Conservation (phyloP, 2,329 filamentous ascomycete species). For the Cladosporium sp. region DNA sequence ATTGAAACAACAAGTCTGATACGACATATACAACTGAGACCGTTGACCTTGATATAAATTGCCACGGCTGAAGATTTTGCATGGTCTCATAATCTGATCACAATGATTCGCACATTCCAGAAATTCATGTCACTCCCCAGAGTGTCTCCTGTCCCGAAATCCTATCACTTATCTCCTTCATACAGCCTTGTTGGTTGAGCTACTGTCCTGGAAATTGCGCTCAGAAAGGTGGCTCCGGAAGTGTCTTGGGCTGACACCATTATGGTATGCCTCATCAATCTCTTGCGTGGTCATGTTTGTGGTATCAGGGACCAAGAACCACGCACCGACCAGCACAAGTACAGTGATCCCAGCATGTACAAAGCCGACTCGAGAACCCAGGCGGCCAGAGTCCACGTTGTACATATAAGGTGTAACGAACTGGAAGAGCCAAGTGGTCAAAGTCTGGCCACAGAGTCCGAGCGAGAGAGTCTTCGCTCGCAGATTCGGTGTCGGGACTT, state of each 20-base stretch:
- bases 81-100: not conserved
- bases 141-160: not conserved
- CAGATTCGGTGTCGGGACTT: not conserved
- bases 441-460: not conserved
- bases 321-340: not conserved
- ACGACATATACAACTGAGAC: too few relatives aligned
- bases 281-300: conserved; percentile 1
- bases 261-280: not conserved
- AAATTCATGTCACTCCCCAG: not conserved
- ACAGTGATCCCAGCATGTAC: not conserved
- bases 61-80: too few relatives aligned
- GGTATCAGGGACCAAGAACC: not conserved
- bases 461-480: not conserved
- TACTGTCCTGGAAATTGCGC: not conserved
- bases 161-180: not conserved
- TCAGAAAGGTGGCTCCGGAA: not conserved
- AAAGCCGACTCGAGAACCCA: not conserved
- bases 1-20: too few relatives aligned
- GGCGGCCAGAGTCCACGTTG: not conserved
- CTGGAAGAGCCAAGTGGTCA: conserved; percentile 2
- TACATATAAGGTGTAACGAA: not conserved
- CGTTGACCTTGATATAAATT: too few relatives aligned
- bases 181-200: not conserved
- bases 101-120: not conserved
- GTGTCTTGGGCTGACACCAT: not conserved